Evolutionary conservation across 2,329 filamentous ascomycete genomes (phyloP), one percentile per base, ranked within the genome.

Genomic region (Macrophomina tecta): DNA sequence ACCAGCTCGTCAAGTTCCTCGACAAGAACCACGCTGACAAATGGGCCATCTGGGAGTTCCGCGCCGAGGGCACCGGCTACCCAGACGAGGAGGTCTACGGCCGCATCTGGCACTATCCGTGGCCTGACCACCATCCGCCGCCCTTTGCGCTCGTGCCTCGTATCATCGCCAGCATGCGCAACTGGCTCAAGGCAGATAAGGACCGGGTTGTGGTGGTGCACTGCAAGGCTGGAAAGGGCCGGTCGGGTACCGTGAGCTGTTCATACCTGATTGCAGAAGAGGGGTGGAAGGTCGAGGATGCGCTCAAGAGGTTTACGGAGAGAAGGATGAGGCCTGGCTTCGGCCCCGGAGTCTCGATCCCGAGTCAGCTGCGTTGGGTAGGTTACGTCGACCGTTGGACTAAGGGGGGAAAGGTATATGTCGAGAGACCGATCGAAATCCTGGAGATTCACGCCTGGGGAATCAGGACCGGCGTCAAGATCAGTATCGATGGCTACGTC

Each of bases 21-120:
- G 93, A 98, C 79, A 82, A 85, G 52, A 92, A 93, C 74, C 95
- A 99, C 79, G 90, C 86, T 34, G 81, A 88, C 32, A 83, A 95
- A 69, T 99, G 95, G 95, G 89, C 91, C 3, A 97, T 99, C 73
- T 99, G 94, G 93, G 95, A 99, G 80, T 99, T 99, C 73, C 90
- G 95, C 53, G 95, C 93, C 42, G 95, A 99, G 78, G 95, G 95
- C 5, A 97, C 95, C 0, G 95, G 95, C 1, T 99, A 99, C 74
- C 93, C 93, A 0, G 95, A 99, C 75, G 87, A 89, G 18, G 91
- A 94, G 67, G 94, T 99, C 1, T 93, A 97, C 76, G 86, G 88
- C 40, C 86, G 94, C 3, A 90, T 98, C 70, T 87, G 90, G 70
- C 95, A 99, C 80, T 98, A 94, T 74, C 95, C 95, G 0, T 99